These are phyloP conservation scores for Irpex sp. DNA, from an alignment of 1,284 basidiomycete species.

Conservation along the genomic window DNA sequence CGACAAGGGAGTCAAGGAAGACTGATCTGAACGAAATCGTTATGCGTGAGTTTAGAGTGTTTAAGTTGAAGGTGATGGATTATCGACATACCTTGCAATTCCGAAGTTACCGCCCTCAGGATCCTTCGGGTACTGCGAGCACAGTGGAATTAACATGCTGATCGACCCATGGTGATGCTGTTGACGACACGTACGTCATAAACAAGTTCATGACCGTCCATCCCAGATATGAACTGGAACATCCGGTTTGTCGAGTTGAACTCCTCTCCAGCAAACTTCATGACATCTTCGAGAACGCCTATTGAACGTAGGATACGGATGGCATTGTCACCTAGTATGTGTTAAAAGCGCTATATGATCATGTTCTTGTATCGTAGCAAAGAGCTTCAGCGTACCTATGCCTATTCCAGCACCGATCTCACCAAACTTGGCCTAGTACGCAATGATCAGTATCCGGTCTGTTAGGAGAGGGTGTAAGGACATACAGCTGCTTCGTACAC, in stretches of 20 bases:
- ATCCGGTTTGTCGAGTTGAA: constrained; percentile 23
- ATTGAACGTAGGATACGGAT: constrained; percentile 38
- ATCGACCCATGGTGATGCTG: not conserved
- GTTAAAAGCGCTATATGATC: not conserved
- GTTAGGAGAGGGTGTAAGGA: not conserved
- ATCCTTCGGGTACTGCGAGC: constrained; percentile 30
- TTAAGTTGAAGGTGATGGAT: not conserved
- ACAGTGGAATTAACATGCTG: not conserved
- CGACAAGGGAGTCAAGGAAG: constrained; percentile 40
- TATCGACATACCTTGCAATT: constrained; percentile 17
- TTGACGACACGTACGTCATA: constrained; percentile 31
- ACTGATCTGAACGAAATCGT: constrained; percentile 28
- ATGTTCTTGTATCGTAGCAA: not conserved
- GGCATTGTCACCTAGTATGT: constrained; percentile 41
- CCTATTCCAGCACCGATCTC: constrained; percentile 50
- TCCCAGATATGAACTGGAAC: constrained; percentile 37
- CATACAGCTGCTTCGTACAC: constrained; percentile 18
- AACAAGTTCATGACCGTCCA: constrained; percentile 34
- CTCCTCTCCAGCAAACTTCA: constrained; percentile 30
- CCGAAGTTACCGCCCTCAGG: constrained; percentile 28
- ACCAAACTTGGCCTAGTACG: constrained; percentile 32
- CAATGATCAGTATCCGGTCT: not conserved
- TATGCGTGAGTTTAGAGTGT: not conserved
- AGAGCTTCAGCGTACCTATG: constrained; percentile 28
- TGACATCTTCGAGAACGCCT: constrained; percentile 35